phyloP scores from a whole-genome alignment of 2,329 filamentous ascomycete genomes.

The Trichoderma simmonsii region DNA sequence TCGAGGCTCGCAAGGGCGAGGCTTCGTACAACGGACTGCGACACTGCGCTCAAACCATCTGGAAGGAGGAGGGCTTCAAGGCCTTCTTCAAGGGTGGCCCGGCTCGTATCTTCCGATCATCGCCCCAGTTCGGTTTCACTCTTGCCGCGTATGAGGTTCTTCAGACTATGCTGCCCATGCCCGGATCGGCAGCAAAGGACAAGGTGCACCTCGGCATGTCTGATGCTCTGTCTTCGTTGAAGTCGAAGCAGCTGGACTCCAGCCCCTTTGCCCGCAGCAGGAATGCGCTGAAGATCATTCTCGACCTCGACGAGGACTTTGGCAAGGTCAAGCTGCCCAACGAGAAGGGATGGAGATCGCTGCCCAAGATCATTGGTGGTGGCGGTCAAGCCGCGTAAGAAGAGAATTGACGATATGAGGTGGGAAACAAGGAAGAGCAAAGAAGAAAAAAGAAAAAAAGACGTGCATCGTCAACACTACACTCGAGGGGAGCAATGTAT shows the following conservation, averaged over 20 bases:
- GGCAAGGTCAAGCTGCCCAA: conserved; percentile 65
- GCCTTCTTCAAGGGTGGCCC: conserved; percentile 99
- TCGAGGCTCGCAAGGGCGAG: conserved; percentile 95
- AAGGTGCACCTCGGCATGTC: conserved; percentile 56
- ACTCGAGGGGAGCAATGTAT: not conserved
- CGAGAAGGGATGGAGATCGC: conserved; percentile 50
- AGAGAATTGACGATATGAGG: not conserved
- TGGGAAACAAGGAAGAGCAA: not conserved
- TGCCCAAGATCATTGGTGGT: conserved; percentile 50
- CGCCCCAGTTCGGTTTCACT: conserved; percentile 97
- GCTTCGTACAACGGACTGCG: conserved; percentile 80
- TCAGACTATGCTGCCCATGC: conserved; percentile 71
- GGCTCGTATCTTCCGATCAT: conserved; percentile 90
- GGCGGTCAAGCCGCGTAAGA: conserved; percentile 25
- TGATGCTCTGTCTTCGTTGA: conserved; percentile 55
- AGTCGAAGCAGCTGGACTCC: conserved; percentile 33
- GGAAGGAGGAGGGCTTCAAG: conserved; percentile 85
- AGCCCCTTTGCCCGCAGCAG: conserved; percentile 62
- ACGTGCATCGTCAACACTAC: not conserved
- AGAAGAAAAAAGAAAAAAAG: not conserved
- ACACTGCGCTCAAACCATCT: conserved; percentile 80
- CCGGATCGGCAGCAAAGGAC: conserved; percentile 57
- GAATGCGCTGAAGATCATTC: conserved; percentile 92
- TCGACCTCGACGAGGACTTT: conserved; percentile 92
- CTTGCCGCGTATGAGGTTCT: conserved; percentile 92